A percentile compares a stretch with the other conserved stretches of the same genome.
phyloP scores from a whole-genome alignment of 2,329 filamentous ascomycete genomes.

The Fusarium nanum region DNA sequence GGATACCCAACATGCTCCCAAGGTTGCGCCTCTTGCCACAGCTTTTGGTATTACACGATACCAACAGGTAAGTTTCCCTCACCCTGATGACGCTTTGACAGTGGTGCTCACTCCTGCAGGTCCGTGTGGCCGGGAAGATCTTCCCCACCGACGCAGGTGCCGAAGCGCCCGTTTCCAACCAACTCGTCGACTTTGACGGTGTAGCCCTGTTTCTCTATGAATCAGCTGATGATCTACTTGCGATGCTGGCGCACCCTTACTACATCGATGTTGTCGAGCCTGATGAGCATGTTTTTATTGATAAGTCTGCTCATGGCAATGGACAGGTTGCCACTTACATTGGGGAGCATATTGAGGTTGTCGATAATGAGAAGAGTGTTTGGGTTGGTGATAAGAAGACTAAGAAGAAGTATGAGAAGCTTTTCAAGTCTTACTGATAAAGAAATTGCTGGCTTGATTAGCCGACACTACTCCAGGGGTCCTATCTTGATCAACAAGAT shows the following conservation, averaged over 20 bases:
- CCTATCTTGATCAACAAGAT: neutral
- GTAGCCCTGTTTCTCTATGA: conserved; percentile 49
- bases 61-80: conserved; percentile 32
- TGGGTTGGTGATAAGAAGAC: conserved; percentile 40
- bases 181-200: conserved; percentile 46
- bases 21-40: conserved; percentile 44
- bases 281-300: conserved; percentile 48
- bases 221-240: conserved; percentile 36
- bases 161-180: conserved; percentile 26
- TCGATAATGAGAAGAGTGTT: conserved; percentile 39
- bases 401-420: conserved; percentile 36
- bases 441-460: too few relatives aligned
- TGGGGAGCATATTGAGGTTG: conserved; percentile 43
- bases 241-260: conserved; percentile 47
- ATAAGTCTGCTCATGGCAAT: conserved; percentile 43
- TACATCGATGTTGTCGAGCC: conserved; percentile 47
- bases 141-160: conserved; percentile 40
- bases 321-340: conserved; percentile 47
- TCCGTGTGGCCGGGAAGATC: conserved; percentile 45
- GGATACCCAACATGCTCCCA: conserved; percentile 48
- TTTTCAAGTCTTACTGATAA: conserved; percentile 40
- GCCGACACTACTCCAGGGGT: too few relatives aligned
- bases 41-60: conserved; percentile 47
- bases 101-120: conserved; percentile 2
- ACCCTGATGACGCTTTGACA: neutral